Base-by-base conservation (phyloP, 371 early-diverging fungal genomes). In the Rhizopus sp. region DNA sequence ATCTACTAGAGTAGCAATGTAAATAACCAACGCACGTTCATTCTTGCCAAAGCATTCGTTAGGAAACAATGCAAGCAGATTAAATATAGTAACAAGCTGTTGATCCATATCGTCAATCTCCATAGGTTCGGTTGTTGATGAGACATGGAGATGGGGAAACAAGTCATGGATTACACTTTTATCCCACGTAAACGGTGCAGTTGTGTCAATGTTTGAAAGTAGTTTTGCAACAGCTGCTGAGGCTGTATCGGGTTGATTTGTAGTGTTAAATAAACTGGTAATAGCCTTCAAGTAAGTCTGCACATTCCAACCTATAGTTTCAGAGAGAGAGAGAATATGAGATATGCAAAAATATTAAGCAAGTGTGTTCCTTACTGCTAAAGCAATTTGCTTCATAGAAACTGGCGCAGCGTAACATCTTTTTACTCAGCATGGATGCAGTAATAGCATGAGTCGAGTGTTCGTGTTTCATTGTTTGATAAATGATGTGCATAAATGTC, bases 381-480 rank as follows among this genome's bases (percentile, higher is more conserved):
- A 81, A 77, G 45, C 73, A 73, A 30, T 58, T 62, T 0, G 82
- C 76, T 57, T 85, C 85, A 59, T 85, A 85, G 38, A 85, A 82
- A 46, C 79, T 74, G 46, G 85, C 80, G 0, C 82, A 81, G 42
- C 83, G 69, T 4, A 85, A 53, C 10, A 83, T 49, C 5, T 58
- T 56, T 33, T 64, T 63, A 33, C 68, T 79, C 40, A 82, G 34
- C 0, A 57, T 35, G 23, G 68, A 69, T 6, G 73, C 66, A 33
- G 74, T 65, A 31, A 77, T 9, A 12, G 3, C n/a, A 2, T 47
- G 13, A 8, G 42, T 23, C 8, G 39, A 29, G 0, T 51, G 3
- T 30, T 49, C 47, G 17, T 59, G 48, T 13, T 54, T 53, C 29
- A 70, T 41, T 9, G 71, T 59, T n/a, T 38, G 31, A 3, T 64